phyloP scores from a whole-genome alignment of 2,329 filamentous ascomycete species.

The Teratosphaeria nubilosa region DNA sequence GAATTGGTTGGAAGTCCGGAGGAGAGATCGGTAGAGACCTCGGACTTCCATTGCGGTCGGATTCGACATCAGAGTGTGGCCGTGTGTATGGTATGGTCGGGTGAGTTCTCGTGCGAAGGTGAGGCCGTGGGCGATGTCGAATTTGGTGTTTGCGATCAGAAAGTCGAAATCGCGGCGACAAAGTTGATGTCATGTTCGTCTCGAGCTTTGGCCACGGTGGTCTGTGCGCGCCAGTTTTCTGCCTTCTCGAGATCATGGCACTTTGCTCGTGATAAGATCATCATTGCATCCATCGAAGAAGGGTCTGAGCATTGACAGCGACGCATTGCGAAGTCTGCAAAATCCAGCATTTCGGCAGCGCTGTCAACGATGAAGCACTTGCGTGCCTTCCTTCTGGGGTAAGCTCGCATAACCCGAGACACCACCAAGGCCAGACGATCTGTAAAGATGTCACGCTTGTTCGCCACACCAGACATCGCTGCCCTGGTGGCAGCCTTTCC shows the following conservation, averaged over 20 bases:
- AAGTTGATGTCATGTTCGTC: not conserved
- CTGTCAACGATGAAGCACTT: not conserved
- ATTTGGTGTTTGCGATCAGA: not conserved
- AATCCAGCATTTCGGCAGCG: not conserved
- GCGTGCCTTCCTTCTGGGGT: not conserved
- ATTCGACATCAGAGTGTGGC: constrained; percentile 1
- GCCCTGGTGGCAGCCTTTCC: constrained; percentile 15
- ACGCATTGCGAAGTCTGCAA: not conserved
- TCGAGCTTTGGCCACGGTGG: not conserved
- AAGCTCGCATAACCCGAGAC: not conserved
- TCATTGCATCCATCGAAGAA: not conserved
- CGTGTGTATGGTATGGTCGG: not conserved
- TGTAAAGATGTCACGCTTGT: constrained; percentile 14
- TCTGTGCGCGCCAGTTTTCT: not conserved
- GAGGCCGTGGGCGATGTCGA: not conserved
- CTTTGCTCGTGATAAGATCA: not conserved
- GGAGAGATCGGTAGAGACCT: constrained; percentile 66
- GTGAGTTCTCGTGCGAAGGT: not conserved
- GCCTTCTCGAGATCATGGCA: not conserved
- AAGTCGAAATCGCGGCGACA: not conserved
- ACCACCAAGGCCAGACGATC: not conserved
- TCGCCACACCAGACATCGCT: constrained; percentile 18
- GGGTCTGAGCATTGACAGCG: not conserved
- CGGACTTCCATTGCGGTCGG: constrained; percentile 19
- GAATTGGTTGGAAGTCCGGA: constrained; percentile 80